Evolutionary conservation across 192 early-diverging fungal genomes (phyloP), one percentile per base, ranked within the genome.

Genomic region (Coemansia sp.): DNA sequence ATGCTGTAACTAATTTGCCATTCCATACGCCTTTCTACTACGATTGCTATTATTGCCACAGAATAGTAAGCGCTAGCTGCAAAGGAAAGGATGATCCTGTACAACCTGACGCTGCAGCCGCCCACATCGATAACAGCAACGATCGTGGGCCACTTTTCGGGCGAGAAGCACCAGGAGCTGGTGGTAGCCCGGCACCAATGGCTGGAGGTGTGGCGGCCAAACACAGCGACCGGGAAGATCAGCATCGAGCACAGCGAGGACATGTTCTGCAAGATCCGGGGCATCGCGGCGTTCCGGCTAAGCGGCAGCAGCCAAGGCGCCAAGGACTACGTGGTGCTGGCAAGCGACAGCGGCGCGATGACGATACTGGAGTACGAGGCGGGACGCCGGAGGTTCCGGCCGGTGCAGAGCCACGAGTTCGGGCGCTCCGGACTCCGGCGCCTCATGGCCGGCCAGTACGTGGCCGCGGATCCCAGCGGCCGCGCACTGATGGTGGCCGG

Each of bases 401-500:
- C 88, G 60, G 89, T 96, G 11, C 96, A 97, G 71, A 85, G 91
- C 77, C 96, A 99, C 64, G 97, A 94, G 5, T 98, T 88, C 78
- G 98, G 96, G 26, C 96, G 96, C 66, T 90, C 90, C 11, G 98
- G 96, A 41, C 86, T 90, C 59, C 86, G 98, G 26, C 78, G 98
- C 49, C 88, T 91, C 43, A 90, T 97, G 0, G 92, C 98, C 8
- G 98, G 98, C 15, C 93, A 99, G 80, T 98, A 96, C 60, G 86
- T 99, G 40, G 97, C 96, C 5, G 77, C 89, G 9, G 98, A 99
- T 82, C 98, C 98, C 1, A 93, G 94, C 48, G 98, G 98, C 11
- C 87, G 98, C 49, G 95, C 97, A 8, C 90, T 98, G 19, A 94
- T 98, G 93, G 91, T 98, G 48, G 95, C 88, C 40, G 94, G 92